Evolutionary conservation across 768 basidiomycete genomes (phyloP).

Genomic region (Russula vinacea): DNA sequence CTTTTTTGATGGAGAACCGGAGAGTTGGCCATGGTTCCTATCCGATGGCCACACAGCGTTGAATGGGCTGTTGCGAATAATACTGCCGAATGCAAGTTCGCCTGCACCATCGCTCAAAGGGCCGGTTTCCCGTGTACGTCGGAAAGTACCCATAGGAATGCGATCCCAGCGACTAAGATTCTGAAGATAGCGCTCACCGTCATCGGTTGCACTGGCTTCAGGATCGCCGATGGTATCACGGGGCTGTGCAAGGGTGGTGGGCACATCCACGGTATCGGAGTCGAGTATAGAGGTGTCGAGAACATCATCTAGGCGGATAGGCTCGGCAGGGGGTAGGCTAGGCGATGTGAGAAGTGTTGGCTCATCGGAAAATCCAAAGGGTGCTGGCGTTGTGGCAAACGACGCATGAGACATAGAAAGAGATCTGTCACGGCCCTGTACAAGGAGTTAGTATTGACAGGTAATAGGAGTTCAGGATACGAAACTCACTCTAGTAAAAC

Average conservation of each 20-base stretch:
- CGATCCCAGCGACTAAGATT: constrained; percentile 69
- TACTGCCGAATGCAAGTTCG: constrained; percentile 23
- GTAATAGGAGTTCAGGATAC: not conserved
- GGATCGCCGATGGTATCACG: constrained; percentile 26
- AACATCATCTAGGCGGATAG: constrained; percentile 71
- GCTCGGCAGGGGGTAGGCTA: constrained; percentile 39
- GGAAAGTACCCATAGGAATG: constrained; percentile 70
- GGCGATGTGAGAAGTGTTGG: constrained; percentile 39
- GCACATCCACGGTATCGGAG: constrained; percentile 43
- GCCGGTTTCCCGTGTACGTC: constrained; percentile 51
- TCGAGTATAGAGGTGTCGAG: constrained; percentile 71
- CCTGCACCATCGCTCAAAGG: constrained; percentile 23
- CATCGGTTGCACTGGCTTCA: constrained; percentile 26
- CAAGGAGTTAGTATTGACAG: constrained; percentile 25
- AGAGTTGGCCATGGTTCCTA: constrained; percentile 27
- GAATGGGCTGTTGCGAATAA: constrained; percentile 29
- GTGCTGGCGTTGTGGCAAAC: constrained; percentile 35
- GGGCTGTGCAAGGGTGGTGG: constrained; percentile 13
- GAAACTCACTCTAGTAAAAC: constrained; percentile 25
- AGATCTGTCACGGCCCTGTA: constrained; percentile 36
- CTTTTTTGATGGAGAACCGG: constrained; percentile 32
- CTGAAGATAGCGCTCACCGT: constrained; percentile 44
- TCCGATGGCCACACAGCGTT: constrained; percentile 30
- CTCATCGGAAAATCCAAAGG: constrained; percentile 33
- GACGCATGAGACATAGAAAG: constrained; percentile 35